phyloP scores from a whole-genome alignment of 768 basidiomycete genomes.

The Suillus paluster region DNA sequence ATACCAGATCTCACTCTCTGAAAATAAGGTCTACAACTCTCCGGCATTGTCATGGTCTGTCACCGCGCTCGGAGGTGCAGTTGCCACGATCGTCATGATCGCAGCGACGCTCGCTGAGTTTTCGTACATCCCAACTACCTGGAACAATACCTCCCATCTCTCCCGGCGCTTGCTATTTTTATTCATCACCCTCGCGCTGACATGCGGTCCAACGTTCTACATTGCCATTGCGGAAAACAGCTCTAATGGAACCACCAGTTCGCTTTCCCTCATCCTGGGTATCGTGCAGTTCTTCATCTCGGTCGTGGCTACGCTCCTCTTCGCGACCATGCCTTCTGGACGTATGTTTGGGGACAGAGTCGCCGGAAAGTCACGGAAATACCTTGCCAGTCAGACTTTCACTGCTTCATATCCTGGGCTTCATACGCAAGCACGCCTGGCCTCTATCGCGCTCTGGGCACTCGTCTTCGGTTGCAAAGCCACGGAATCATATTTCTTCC shows the following conservation, averaged over 20 bases:
- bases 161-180: conserved; percentile 91
- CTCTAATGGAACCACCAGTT: conserved; percentile 59
- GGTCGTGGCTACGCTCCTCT: conserved; percentile 81
- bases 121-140: conserved; percentile 96
- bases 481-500: conserved; percentile 96
- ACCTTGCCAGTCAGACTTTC: conserved; percentile 97
- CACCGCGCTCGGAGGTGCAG: conserved; percentile 91
- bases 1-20: conserved; percentile 54
- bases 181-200: conserved; percentile 86
- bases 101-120: conserved; percentile 93
- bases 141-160: conserved; percentile 98
- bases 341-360: conserved; percentile 99
- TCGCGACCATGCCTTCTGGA: conserved; percentile 92
- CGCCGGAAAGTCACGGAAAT: conserved; percentile 92
- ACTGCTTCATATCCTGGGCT: conserved; percentile 92
- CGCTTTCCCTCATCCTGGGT: conserved; percentile 87
- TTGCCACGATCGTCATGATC: conserved; percentile 97
- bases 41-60: conserved; percentile 92
- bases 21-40: conserved; percentile 53
- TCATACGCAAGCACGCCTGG: conserved; percentile 64
- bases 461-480: conserved; percentile 97
- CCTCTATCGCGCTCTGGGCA: conserved; percentile 83
- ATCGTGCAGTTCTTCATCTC: conserved; percentile 97
- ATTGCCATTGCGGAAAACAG: conserved; percentile 82
- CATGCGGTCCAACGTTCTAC: conserved; percentile 93